Evolutionary conservation across 805 yeast species (phyloP).

Genomic region (Ogataea corticis): DNA sequence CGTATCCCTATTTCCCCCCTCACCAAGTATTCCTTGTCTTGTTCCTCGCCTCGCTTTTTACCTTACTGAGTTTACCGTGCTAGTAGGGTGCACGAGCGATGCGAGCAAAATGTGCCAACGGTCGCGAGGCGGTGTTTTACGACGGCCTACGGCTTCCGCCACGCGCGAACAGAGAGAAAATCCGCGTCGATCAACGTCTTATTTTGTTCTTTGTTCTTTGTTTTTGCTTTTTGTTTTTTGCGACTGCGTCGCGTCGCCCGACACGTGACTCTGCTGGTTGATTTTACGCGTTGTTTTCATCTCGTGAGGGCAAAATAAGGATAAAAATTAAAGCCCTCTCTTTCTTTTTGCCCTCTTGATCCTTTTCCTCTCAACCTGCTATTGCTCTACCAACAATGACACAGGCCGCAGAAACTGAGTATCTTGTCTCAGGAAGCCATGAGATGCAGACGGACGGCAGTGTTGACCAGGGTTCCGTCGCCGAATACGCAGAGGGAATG

Average conservation of each 20-base stretch:
- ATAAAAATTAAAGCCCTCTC: neutral
- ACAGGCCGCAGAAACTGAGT: slow-evolving; percentile 17
- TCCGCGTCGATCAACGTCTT: too few relatives aligned
- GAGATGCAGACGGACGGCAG: slow-evolving; percentile 9
- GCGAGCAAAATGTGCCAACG: too few relatives aligned
- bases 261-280: neutral
- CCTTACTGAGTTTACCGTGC: too few relatives aligned
- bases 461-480: slow-evolving; percentile 12
- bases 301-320: slow-evolving; percentile 13
- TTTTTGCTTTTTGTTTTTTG: too few relatives aligned
- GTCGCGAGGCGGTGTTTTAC: too few relatives aligned
- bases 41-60: too few relatives aligned
- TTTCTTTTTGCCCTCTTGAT: neutral
- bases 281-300: slow-evolving; percentile 23
- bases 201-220: too few relatives aligned
- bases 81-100: too few relatives aligned
- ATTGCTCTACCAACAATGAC: slow-evolving; percentile 7
- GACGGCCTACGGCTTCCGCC: too few relatives aligned
- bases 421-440: slow-evolving; percentile 12
- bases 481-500: slow-evolving; percentile 27
- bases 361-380: neutral
- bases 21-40: too few relatives aligned
- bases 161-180: too few relatives aligned
- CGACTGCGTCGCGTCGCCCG: slow-evolving; percentile 14
- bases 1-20: too few relatives aligned